A percentile compares a stretch with the other conserved stretches of the same genome.
Evolutionary conservation across 2,329 filamentous ascomycete species (phyloP).

Genomic region (Phaeophleospora eucalypticola): DNA sequence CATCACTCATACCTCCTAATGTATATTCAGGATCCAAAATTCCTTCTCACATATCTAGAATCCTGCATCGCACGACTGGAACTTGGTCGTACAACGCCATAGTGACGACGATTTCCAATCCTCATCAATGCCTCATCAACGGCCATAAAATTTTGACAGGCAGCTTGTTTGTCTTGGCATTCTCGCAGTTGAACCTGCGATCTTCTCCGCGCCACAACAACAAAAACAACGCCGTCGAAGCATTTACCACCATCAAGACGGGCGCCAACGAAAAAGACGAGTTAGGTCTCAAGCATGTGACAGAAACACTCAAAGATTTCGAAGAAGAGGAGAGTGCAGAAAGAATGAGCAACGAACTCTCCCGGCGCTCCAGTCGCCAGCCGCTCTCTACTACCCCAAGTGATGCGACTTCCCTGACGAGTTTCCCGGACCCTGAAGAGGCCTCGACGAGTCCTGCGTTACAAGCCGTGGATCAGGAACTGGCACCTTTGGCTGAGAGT

Average conservation of each 20-base stretch:
- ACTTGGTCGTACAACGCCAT: background rate
- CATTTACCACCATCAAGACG: background rate
- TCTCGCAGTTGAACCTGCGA: no score
- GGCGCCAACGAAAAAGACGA: background rate
- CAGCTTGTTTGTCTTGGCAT: background rate
- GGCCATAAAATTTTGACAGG: background rate
- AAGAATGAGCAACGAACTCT: slow-evolving; percentile 14
- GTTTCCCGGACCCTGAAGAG: slow-evolving; percentile 28
- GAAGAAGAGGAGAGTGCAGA: no score
- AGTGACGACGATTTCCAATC: background rate
- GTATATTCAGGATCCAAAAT: no score
- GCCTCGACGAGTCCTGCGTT: slow-evolving; percentile 12
- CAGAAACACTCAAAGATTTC: no score
- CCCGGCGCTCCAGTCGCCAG: slow-evolving; percentile 17
- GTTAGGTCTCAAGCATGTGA: background rate
- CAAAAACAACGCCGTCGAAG: no score
- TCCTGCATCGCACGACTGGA: no score
- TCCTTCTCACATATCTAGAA: no score
- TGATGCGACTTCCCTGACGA: slow-evolving; percentile 29
- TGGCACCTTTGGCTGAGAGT: background rate
- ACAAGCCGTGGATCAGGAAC: slow-evolving; percentile 9
- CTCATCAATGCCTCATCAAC: background rate
- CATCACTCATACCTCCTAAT: background rate
- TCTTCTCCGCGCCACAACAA: no score
- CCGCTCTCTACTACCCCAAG: slow-evolving; percentile 10